Evolutionary conservation across 805 yeast species (phyloP), one percentile per base, ranked within the genome.

Genomic region (Barnettozyma sucrosica): DNA sequence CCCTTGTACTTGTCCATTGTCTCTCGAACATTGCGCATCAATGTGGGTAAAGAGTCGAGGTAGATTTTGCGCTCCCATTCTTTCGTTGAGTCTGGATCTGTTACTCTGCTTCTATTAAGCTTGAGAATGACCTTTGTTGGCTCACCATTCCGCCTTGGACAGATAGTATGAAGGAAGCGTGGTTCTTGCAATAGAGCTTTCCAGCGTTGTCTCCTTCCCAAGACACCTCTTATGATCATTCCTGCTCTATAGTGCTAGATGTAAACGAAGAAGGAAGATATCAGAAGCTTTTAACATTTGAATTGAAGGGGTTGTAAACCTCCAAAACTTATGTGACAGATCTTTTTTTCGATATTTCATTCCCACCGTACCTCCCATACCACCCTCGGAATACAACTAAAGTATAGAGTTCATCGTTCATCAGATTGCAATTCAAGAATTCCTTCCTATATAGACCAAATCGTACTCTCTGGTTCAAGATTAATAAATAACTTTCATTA

Each of bases 1-100:
- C 68, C 76, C 9, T 74, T 71, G 54, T 76, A 66, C 41, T 61
- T 55, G 41, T 71, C 69, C 74, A 77, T 78, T 14, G 68, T 55
- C 5, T 64, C 65, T 33, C 73, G 55, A 3, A 71, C 70, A 33
- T 56, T 54, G 33, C 59, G 60, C 52, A 70, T 54, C 19, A 71
- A 55, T 2, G 71, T 71, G 9, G 74, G 68, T 14, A 68, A 51
- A 6, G 43, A 32, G 1, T 42, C 48, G 20, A 49, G 20, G 24
- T 40, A 30, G 9, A 48, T 36, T 10, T 48, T 41, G 11, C 23
- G 19, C 11, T 44, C 46, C n/a, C 37, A 16, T 8, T 39, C 45
- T 7, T n/a, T 19, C 18, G n/a, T 36, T 4, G 30, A 19, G 8
- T 20, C 26, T 18, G 37, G 11, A 20, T 26, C 23, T 28, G 20